Evolutionary conservation across 106 monocot species (phyloP), one percentile per base, ranked within the genome.

Genomic region (Allium cepa): DNA sequence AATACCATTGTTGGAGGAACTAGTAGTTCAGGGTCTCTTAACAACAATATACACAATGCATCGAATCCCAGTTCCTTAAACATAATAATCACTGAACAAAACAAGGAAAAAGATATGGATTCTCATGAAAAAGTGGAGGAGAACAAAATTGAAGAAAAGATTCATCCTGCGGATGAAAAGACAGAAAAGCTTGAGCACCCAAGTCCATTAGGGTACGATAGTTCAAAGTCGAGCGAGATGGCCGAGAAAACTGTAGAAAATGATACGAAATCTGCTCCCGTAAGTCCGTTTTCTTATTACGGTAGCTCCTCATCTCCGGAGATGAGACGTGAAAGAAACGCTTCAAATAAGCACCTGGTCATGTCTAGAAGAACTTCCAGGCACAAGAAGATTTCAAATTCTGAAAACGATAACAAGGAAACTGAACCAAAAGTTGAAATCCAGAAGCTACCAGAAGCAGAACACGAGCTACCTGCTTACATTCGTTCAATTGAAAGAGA

Each of bases 361-460:
- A 13, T 77, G 11, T 73, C 76, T 14, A 50, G 49, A 63, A 67
- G 76, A 68, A 72, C 72, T 22, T 77, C 77, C 49, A 60, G 62
- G 50, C 59, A 55, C 18, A 73, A 64, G 47, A 63, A 71, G 18
- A 49, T 45, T 56, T 56, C 36, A 36, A 15, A 71, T 57, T 46
- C 46, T 3, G 45, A 22, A 3, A 50, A 61, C 28, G 64, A 12
- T 26, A 49, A 7, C 8, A 17, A 12, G 56, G 51, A 61, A 22
- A 57, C 55, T 10, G 73, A 50, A 49, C 14, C 49, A 67, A 49
- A 58, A 57, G 50, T 66, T 58, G 59, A 70, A 58, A n/a, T 17
- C 59, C 55, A 47, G 48, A 53, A 51, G 11, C 36, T 53, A 65
- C 16, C 53, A 15, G 48, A 8, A 70, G 60, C 59, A 14, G 11